phyloP scores from a whole-genome alignment of 257 asterid genomes.

The Linaria vulgaris region DNA sequence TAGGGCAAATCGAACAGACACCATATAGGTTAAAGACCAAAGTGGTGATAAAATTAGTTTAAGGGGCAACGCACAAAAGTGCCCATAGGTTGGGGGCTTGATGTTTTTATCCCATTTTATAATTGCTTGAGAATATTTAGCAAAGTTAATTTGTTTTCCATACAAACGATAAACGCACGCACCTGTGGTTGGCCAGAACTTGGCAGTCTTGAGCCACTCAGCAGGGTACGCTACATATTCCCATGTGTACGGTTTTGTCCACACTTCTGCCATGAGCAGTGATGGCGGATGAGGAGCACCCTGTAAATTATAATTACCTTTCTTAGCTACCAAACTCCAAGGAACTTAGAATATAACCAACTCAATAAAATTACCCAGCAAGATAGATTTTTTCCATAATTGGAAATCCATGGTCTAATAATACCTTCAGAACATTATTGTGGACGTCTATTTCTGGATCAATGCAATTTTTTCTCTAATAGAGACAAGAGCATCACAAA shows the following conservation, averaged over 20 bases:
- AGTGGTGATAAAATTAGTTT: no score
- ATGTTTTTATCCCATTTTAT: no score
- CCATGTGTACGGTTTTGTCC: slow-evolving; percentile 93
- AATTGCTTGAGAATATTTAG: no score
- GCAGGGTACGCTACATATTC: slow-evolving; percentile 99
- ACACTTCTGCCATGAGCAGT: slow-evolving; percentile 88
- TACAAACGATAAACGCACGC: slow-evolving; percentile 10
- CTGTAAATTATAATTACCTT: slow-evolving; percentile 35
- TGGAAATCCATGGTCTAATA: slow-evolving; percentile 18
- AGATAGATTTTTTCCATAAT: no score
- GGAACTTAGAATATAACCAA: neutral
- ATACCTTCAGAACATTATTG: slow-evolving; percentile 94
- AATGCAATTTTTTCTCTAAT: slow-evolving; percentile 83
- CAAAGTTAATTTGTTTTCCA: no score
- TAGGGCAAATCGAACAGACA: no score
- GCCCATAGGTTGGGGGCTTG: no score
- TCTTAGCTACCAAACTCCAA: neutral
- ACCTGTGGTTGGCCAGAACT: slow-evolving; percentile 99
- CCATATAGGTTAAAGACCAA: no score
- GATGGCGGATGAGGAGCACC: slow-evolving; percentile 99
- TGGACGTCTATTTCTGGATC: slow-evolving; percentile 75
- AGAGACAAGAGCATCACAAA: slow-evolving; percentile 87
- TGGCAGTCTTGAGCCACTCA: slow-evolving; percentile 87
- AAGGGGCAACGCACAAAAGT: no score
- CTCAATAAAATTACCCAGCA: neutral